Evolutionary conservation across 2,329 filamentous ascomycete genomes (phyloP), one percentile per base, ranked within the genome.

Genomic region (Exophiala spinifera): DNA sequence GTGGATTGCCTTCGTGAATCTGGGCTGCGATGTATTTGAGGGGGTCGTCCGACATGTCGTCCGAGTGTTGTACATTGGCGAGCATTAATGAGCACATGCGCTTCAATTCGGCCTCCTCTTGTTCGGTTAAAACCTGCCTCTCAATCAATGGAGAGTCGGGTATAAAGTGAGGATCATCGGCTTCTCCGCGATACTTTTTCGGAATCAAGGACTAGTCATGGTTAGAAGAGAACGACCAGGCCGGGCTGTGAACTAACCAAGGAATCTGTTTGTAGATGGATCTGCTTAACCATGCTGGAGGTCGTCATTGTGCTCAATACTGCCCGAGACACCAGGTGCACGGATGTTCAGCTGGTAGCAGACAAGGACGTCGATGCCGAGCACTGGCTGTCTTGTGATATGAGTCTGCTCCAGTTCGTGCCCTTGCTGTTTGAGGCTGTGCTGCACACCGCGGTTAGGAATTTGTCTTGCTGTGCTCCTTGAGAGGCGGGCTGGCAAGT

Each of bases 121-220:
- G 64, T 5, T 64, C 63, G 2, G 64, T 58, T 13, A 74, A 63
- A 2, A 64, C 49, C 55, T 67, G 71, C 20, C 71, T 67, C 11
- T 67, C 61, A 17, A 72, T 66, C 19, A 72, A 53, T 3, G 69
- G 65, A 2, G 70, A 69, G 3, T 57, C 51, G 3, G 69, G 67
- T 21, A 64, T 61, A 46, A 65, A 68, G 49, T 66, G 60, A 44
- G 58, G 63, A 50, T 63, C 63, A 20, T 64, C 64, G 1, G 67
- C 62, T 5, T 70, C 69, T 43, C 72, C 70, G 13, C 64, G 63
- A 50, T 73, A 69, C 39, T 70, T 65, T 55, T 70, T 71, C 39
- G 61, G 28, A 8, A 52, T 56, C 31, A 48, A 34, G 20, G 51
- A 54, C 57, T 57, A 25, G 14, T 14, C 4, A 43, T 6, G 28